A percentile compares a stretch with the other conserved stretches of the same genome.
phyloP scores from a whole-genome alignment of 2,329 filamentous ascomycete genomes.

The Dactylonectria macrodidyma region DNA sequence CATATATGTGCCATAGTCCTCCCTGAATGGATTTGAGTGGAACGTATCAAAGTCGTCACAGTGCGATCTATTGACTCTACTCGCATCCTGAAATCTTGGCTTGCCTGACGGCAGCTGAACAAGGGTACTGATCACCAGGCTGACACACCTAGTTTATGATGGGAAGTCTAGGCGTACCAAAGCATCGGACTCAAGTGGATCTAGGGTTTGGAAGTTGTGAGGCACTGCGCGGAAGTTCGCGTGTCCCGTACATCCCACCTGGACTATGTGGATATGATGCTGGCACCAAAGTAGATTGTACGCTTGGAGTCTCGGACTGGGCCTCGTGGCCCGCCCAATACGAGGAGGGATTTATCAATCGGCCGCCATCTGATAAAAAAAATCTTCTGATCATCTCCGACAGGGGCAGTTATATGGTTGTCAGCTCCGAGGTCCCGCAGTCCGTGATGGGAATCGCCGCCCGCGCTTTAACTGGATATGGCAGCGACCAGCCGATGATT shows the following conservation, averaged over 20 bases:
- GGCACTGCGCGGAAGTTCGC: background rate
- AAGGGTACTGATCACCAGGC: background rate
- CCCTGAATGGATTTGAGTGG: background rate
- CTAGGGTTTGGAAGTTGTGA: background rate
- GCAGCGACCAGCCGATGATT: background rate
- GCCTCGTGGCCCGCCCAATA: background rate
- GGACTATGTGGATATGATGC: background rate
- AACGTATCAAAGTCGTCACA: background rate
- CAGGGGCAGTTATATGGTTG: slow-evolving; percentile 16
- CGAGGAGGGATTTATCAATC: slow-evolving; percentile 31
- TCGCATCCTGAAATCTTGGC: background rate
- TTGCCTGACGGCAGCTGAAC: background rate
- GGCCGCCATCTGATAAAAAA: slow-evolving; percentile 26
- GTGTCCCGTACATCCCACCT: background rate
- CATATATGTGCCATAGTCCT: background rate
- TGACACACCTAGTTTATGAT: background rate
- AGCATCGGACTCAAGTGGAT: background rate
- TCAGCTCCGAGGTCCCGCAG: slow-evolving; percentile 3
- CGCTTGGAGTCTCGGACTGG: background rate
- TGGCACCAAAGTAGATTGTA: background rate
- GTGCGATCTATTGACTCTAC: background rate
- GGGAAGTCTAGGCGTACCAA: background rate
- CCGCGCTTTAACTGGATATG: slow-evolving; percentile 17
- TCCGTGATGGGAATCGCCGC: slow-evolving; percentile 22
- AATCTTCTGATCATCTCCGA: slow-evolving; percentile 24